Percentiles rank a stretch among this genome's conserved stretches.
Conservation (phyloP, 805 yeast genomes). For the Candida andamanensis region DNA sequence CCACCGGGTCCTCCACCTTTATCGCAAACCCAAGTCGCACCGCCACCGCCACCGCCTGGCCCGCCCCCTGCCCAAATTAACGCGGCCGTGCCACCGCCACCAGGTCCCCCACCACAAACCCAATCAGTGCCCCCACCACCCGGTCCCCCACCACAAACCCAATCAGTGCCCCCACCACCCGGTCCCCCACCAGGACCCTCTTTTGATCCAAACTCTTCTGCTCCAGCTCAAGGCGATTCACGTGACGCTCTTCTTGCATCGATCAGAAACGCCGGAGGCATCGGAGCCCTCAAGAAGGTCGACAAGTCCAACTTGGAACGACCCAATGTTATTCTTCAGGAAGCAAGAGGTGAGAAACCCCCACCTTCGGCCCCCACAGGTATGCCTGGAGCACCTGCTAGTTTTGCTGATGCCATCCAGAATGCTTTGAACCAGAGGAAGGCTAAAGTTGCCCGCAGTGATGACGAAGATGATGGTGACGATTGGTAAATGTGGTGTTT, state of each 20-base stretch:
- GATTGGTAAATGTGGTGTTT: conserved; percentile 23
- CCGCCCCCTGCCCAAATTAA: no score
- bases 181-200: conserved; percentile 18
- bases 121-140: conserved; percentile 20
- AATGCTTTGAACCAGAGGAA: conserved; percentile 82
- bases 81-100: conserved; percentile 23
- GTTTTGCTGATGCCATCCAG: conserved; percentile 81
- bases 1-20: conserved; percentile 5
- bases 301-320: conserved; percentile 81
- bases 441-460: conserved; percentile 73
- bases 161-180: conserved; percentile 17
- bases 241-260: conserved; percentile 85
- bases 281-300: conserved; percentile 64
- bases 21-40: conserved; percentile 11
- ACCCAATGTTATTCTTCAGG: conserved; percentile 69
- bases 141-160: conserved; percentile 15
- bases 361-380: conserved; percentile 19
- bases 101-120: conserved; percentile 6
- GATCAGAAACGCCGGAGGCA: conserved; percentile 76
- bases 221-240: conserved; percentile 36
- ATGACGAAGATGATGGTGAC: conserved; percentile 80
- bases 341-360: conserved; percentile 55
- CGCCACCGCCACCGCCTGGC: conserved; percentile 8
- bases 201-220: conserved; percentile 11
- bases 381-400: conserved; percentile 52